Evolutionary conservation across 805 yeast genomes (phyloP), one percentile per base, ranked within the genome.

Genomic region (Lipomyces sp.): DNA sequence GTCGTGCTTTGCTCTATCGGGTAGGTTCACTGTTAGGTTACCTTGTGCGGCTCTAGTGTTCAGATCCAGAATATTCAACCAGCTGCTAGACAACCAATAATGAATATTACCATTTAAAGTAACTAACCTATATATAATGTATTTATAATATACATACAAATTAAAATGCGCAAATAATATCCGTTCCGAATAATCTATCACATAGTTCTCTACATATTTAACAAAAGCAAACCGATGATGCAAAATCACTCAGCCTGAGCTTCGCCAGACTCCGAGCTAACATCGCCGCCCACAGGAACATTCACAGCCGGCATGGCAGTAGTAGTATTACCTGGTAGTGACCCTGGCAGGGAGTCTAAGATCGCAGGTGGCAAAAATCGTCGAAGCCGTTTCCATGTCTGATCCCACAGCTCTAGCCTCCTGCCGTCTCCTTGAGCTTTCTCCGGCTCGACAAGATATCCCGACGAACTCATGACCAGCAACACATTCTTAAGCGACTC

Each of bases 401-500:
- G 75, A 15, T 67, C 60, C 83, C 83, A 80, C 66, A 80, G 73
- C 50, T 69, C 70, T 7, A 56, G 35, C 60, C 73, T 70, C 32
- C 39, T 42, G 6, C 69, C 73, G 37, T 74, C 75, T n/a, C 73
- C 66, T 7, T 76, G 78, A 57, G 75, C 75, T 57, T 75, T 42
- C 30, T 60, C 65, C 2, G 71, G 69, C n/a, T 54, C 63, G 7
- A 57, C 66, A 3, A 72, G 58, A 30, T 64, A 67, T 15, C 60
- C 73, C 3, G 81, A 74, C 50, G 77, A 69, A 50, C 73, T 69
- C 68, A 80, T 76, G 5, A 80, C 83, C 32, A 80, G 67, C 32
- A 80, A 72, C 11, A 80, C 81, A 60, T 80, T 80, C 65, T 80
- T 80, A 59, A 80, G 75, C 65, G 79, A 76, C 72, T 80, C 83